Base-by-base conservation (phyloP, 1,139 yeast genomes). In the Geotrichum candidum region DNA sequence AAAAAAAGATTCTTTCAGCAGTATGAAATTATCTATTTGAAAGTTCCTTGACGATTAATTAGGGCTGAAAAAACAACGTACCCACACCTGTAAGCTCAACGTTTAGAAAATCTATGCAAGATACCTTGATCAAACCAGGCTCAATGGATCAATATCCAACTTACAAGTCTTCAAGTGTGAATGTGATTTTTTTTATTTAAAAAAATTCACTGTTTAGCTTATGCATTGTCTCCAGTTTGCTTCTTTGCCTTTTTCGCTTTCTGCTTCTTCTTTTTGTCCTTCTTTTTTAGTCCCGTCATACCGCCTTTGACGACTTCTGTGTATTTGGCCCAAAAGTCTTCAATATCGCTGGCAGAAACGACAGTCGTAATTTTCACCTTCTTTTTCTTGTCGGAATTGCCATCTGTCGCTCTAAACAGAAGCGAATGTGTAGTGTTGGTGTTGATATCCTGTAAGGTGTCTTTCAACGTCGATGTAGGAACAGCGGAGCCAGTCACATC, bases 261-360 rank as follows among this genome's bases (percentile, higher is more conserved):
- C 55, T 59, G 59, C 55, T 63, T 60, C 65, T 60, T 63, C 57
- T 60, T 63, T 60, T 85, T 84, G 65, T 84, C 86, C 76, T 85
- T 85, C 78, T 83, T 84, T 66, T 80, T 78, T 70, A 86, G 76
- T 2, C 89, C 88, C 10, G 77, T 75, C 73, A 84, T 81, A 5
- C 87, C 90, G 35, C 77, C 72, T 71, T 88, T 88, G 63, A 88
- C 78, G 0, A 82, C 82, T 55, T 82, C 84, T 0, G 88, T 77
- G 72, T 88, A 89, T 52, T 83, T 84, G 51, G 74, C 73, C 96
- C 96, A 89, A 71, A 89, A 89, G 65, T 76, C 76, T 63, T 85
- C 88, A 67, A 89, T 76, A 23, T 80, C 76, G 3, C 78, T 80
- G 0, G 82, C 75, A 53, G 80, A 81, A 35, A 90, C 90, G 25